Evolutionary conservation across 257 asterid genomes (phyloP), one percentile per base, ranked within the genome.

Genomic region (Galeopsis tetrahit): DNA sequence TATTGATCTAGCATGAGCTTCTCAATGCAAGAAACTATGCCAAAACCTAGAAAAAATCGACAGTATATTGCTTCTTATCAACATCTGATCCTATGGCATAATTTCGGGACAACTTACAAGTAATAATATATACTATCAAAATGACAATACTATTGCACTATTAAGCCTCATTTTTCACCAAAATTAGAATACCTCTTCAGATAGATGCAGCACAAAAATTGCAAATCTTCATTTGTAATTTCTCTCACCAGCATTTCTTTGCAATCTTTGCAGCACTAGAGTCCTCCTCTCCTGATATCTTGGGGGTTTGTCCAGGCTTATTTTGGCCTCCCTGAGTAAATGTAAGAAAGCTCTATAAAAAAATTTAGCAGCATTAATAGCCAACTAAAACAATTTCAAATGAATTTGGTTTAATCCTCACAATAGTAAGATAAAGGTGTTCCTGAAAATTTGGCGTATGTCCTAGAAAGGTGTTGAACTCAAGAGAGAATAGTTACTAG

Each of bases 321-420:
- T 8, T 74, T 74, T 86, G 91, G 70, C 78, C 84, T 68, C 85
- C 97, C 97, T 87, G 88, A 55, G 70, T 43, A 63, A 68, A 75
- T 40, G 5, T n/a, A 55, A 57, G 75, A 49, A 21, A 64, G 33
- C 9, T 14, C 7, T 44, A 43, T 43, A 52, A 46, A 66, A 63
- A 43, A 11, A 68, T 35, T 32, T 1, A 49, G 39, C 32, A 14
- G 10, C 39, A 52, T 17, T 58, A 36, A 14, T 4, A 48, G 35
- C 4, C 4, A 15, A 40, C 58, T 51, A 33, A 35, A 44, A 36
- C 7, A 21, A 49, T 3, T 63, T 57, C 71, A 73, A 32, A 52
- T 21, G 46, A 2, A 21, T 28, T 42, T 10, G 17, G 28, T 70
- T 53, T 15, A 21, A 52, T 55, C 66, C 34, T 13, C 21, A 21